phyloP scores from a whole-genome alignment of 2,329 filamentous ascomycete species.

The Colletotrichum sp. region DNA sequence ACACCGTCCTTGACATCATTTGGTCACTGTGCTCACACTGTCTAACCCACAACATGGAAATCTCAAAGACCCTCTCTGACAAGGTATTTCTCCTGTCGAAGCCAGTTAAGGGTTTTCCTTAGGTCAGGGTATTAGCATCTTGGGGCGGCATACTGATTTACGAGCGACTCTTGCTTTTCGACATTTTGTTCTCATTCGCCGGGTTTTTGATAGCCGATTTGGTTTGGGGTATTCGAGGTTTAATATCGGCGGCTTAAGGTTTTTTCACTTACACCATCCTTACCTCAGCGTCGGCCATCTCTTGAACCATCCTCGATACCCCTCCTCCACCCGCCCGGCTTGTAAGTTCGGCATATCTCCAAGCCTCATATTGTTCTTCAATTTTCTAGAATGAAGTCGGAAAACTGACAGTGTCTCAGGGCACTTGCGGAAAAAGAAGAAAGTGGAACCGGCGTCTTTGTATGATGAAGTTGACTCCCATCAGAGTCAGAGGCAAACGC shows the following conservation, averaged over 20 bases:
- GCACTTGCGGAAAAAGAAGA: background rate
- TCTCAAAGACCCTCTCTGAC: background rate
- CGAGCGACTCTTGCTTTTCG: background rate
- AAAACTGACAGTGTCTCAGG: background rate
- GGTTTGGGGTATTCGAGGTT: background rate
- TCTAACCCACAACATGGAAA: background rate
- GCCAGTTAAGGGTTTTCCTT: background rate
- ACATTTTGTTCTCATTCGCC: background rate
- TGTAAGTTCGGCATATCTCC: background rate
- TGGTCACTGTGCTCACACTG: background rate
- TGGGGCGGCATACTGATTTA: background rate
- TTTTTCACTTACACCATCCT: constrained; percentile 16
- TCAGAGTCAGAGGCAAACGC: constrained; percentile 54
- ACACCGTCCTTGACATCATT: constrained; percentile 8
- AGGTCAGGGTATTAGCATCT: background rate
- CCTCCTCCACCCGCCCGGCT: background rate
- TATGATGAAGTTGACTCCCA: constrained; percentile 52
- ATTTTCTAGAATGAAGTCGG: background rate
- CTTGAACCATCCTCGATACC: background rate
- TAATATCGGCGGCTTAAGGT: background rate
- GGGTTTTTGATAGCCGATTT: background rate
- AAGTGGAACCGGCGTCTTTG: background rate
- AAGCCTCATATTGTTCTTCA: background rate
- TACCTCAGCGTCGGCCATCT: background rate
- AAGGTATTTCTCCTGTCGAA: background rate